A percentile compares a stretch with the other conserved stretches of the same genome.
Conservation (phyloP, 2,329 filamentous ascomycete species). For the Cladosporium austrohemisphaericum region DNA sequence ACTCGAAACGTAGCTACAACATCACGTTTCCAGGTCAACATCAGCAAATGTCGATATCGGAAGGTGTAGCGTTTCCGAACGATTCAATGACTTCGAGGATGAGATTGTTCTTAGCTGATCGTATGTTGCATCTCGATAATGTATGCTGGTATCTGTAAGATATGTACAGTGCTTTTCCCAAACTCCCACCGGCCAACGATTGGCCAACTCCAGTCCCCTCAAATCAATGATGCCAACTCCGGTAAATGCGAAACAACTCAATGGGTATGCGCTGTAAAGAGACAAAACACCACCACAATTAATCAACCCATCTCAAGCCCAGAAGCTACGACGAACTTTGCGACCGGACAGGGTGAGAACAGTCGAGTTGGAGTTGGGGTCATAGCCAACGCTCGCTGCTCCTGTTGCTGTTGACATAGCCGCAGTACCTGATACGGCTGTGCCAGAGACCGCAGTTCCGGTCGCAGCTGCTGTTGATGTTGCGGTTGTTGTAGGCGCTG, state of each 20-base stretch:
- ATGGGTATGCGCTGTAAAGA: slow-evolving; percentile 2
- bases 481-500: not conserved
- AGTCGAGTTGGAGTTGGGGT: slow-evolving; percentile 3
- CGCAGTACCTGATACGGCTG: not conserved
- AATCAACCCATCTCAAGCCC: not conserved
- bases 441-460: slow-evolving; percentile 5
- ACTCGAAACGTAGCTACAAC: no score
- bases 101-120: no score
- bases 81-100: no score
- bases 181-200: no score
- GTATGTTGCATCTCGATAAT: no score
- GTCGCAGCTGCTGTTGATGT: not conserved
- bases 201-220: no score
- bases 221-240: slow-evolving; percentile 5
- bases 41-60: no score
- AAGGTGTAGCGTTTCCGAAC: no score
- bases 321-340: slow-evolving; percentile 1
- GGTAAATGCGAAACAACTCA: not conserved
- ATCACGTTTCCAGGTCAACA: no score
- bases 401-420: slow-evolving; percentile 8
- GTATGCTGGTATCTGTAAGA: no score
- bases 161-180: no score
- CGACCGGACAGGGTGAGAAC: slow-evolving; percentile 3
- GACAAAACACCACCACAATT: no score
- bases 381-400: slow-evolving; percentile 2